Evolutionary conservation across 2,329 filamentous ascomycete genomes (phyloP), one percentile per base, ranked within the genome.

Genomic region (Teratosphaeria nubilosa): DNA sequence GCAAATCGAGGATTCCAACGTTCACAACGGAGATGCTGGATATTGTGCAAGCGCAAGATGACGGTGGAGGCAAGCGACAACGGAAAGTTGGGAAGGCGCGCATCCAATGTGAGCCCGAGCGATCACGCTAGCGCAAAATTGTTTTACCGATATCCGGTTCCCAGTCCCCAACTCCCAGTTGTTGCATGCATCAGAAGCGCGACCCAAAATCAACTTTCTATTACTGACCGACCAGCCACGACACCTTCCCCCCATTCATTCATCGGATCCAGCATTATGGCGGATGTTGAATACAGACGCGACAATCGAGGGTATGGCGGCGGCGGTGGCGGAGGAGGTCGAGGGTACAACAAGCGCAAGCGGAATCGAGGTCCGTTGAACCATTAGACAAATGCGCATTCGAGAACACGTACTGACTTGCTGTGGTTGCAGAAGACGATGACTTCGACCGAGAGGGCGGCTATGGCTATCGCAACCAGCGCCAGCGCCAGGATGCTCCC

Each of bases 301-400:
- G 68, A 69, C 57, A 62, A 69, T 56, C 60, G 67, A 53, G 63
- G 64, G 37, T 62, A 59, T 13, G 59, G 60, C 34, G 57, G 63
- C 37, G 60, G 63, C 53, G 59, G 60, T 50, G 64, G 66, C 41
- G 66, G 85, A 70, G 80, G 80, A 58, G 72, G 78, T 59, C 77
- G 81, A 27, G 56, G 60, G 22, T 66, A 72, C 72, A 64, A 55
- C 58, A 84, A 83, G 67, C 85, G 87, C 72, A 95, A 95, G 76
- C 83, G 90, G 70, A 87, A 86, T 70, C 82, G 88, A 88, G 90
- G 90, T 91, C 72, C 65, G 78, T n/a, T 58, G 50, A 54, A 31
- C 51, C 55, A 30, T 30, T 30, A 53, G 6, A 53, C 16, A 20
- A 53, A 5, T 30, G 14, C 51, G 51, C 20, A 20, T 53, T 53